phyloP scores from a whole-genome alignment of 1,139 yeast genomes.

The Blastobotrys elegans region DNA sequence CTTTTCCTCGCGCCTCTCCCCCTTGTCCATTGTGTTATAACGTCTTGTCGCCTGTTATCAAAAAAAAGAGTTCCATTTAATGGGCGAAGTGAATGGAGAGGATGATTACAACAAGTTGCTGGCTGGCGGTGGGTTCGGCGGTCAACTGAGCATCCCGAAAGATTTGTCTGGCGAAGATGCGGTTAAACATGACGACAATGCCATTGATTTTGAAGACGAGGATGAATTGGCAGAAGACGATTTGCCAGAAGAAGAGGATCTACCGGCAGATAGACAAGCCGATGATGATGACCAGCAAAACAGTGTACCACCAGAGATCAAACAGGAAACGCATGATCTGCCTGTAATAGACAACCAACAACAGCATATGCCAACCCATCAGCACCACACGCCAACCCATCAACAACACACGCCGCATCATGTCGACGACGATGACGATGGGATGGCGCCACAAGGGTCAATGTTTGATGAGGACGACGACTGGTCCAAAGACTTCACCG shows the following conservation, averaged over 20 bases:
- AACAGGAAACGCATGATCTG: background rate
- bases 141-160: conserved; percentile 20
- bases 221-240: conserved; percentile 93
- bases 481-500: conserved; percentile 18
- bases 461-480: conserved; percentile 34
- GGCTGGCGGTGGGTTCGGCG: conserved; percentile 12
- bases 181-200: conserved; percentile 78
- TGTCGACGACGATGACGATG: background rate
- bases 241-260: conserved; percentile 42
- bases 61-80: too few relatives aligned
- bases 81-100: conserved; percentile 12
- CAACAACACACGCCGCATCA: background rate
- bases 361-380: too few relatives aligned
- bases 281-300: conserved; percentile 38
- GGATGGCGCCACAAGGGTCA: background rate
- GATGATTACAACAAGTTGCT: conserved; percentile 18
- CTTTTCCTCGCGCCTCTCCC: too few relatives aligned
- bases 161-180: conserved; percentile 32
- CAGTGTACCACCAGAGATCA: background rate
- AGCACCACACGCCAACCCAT: too few relatives aligned
- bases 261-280: conserved; percentile 18
- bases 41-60: too few relatives aligned
- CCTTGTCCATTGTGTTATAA: too few relatives aligned
- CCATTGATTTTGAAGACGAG: conserved; percentile 92
- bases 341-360: background rate